Conservation (phyloP, 2,329 filamentous ascomycete genomes). For the Aspergillus udagawae region DNA sequence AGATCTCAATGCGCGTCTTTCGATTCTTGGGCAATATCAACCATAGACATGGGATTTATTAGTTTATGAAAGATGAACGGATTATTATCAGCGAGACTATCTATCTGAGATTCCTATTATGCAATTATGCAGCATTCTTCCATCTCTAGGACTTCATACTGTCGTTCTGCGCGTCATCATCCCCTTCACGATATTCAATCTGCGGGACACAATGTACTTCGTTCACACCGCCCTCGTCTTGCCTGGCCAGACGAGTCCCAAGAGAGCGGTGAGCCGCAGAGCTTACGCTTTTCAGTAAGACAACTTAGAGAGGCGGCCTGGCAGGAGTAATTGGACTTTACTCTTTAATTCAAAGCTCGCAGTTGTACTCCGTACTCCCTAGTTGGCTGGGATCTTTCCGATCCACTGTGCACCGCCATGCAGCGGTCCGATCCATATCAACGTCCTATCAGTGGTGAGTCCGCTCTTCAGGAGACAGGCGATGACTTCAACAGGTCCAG, state of each 20-base stretch:
- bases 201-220: not conserved
- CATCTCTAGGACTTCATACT: not conserved
- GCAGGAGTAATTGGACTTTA: not conserved
- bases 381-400: conserved; percentile 9
- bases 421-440: conserved; percentile 36
- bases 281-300: conserved; percentile 8
- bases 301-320: not conserved
- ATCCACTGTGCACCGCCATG: conserved; percentile 31
- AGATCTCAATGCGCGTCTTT: not conserved
- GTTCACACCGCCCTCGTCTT: conserved; percentile 14
- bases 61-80: not conserved
- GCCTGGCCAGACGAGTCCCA: not conserved
- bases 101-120: not conserved
- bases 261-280: conserved; percentile 11
- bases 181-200: not conserved
- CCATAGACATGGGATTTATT: not conserved
- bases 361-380: not conserved
- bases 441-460: conserved; percentile 11
- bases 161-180: not conserved
- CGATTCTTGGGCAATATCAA: not conserved
- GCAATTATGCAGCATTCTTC: too few species aligned
- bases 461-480: not conserved
- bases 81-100: not conserved
- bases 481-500: not conserved
- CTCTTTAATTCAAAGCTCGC: not conserved